Base-by-base conservation (phyloP, 768 basidiomycete species). In the Leccinum arenicola region DNA sequence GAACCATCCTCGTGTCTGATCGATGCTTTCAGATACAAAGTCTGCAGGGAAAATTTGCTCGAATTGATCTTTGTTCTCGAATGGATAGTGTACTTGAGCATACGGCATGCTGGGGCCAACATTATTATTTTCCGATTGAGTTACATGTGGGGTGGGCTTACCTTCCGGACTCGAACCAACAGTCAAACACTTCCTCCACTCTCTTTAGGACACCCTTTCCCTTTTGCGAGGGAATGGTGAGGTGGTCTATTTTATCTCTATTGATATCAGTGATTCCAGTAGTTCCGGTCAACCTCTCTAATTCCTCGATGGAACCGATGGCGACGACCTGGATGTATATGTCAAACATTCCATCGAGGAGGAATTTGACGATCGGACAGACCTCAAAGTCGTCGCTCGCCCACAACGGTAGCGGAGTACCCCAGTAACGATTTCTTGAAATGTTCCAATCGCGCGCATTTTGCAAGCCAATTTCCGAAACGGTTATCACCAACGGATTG, bases 151-250 rank as follows among this genome's bases (percentile, higher is more conserved):
- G 17, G 10, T 7, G 11, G 15, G 66, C 84, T 61, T 64, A 94
- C 94, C 91, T 94, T 77, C 97, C 97, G 7, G 96, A 98, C 76
- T 99, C 97, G 70, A 99, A 99, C 97, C 97, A 99, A 70, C 97
- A 99, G 71, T 99, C 97, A 70, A 99, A 98, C 38, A 99, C 94
- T 73, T 98, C 97, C 60, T 97, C 93, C n/a, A 98, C 82, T 52
- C 97, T 87, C 74, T 83, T 91, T 23, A 99, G 76, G 11, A 75
- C 74, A 15, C 96, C 96, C 66, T 93, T 95, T 54, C 95, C 96
- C 71, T 84, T 76, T 70, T 87, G 78, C 19, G 95, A 97, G 10
- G 96, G 97, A 67, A 98, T 98, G 52, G 93, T 95, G 76, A 99
- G 91, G 70, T 93, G 86, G 71, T 98, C 95, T 67, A 99, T 94